Evolutionary conservation across 2,329 filamentous ascomycete species (phyloP), one percentile per base, ranked within the genome.

Genomic region (Monosporascus sp.): DNA sequence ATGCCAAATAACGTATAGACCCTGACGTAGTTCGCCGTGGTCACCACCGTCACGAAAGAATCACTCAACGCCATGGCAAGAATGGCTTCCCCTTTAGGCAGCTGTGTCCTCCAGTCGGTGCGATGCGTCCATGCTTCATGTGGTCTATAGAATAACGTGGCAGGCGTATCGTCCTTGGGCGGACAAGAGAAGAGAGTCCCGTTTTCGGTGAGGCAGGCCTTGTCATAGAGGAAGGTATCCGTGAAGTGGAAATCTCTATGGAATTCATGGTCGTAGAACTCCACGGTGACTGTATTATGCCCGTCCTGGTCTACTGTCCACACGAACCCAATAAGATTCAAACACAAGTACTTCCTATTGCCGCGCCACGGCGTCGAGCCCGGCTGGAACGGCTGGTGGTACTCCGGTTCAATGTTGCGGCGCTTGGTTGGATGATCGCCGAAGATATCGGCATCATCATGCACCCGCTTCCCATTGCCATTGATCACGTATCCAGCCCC

Each of bases 301-400:
- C 88, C 89, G 65, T 97, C 92, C 70, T 99, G 94, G 62, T 96
- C 89, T 18, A 99, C 90, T 0, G 93, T 97, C 91, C 94, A 99
- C 8, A 97, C 89, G 65, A 95, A 94, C 1, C 95, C 94, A 51
- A 92, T 89, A 55, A 99, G 75, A 67, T 97, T 97, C 41, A 97
- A 81, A 65, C 91, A 96, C 1, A 99, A 80, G 67, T 99, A 96
- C 66, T 93, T 90, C 58, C 94, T 81, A 69, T 96, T 94, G 1
- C 94, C 94, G 57, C 91, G 85, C 95, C 94, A 99, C 0, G 93
- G 93, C 0, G 94, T 99, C 51, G 91, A 92, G 1, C 94, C 93
- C 0, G 93, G 90, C 68, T 99, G 95, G 68, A 99, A 96, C 2
- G 93, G 75, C 51, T 87, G 84, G 62, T 99, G 95, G 37, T 88